Base-by-base conservation (phyloP, 2,329 filamentous ascomycete genomes). In the Coniochaeta sp. region DNA sequence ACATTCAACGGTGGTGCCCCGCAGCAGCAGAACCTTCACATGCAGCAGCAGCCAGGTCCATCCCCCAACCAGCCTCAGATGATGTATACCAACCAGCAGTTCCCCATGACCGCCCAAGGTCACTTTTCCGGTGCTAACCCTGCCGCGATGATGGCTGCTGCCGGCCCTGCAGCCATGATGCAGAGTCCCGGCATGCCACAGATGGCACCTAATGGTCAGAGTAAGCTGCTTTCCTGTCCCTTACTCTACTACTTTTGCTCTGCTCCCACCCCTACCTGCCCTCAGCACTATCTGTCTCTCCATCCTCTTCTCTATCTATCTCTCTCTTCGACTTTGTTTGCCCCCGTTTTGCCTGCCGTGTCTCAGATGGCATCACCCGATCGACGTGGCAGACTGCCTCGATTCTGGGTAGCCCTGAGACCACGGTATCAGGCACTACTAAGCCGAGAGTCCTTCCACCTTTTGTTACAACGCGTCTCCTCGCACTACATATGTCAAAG, bases 21-120 rank as follows among this genome's bases (percentile, higher is more conserved):
- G 72, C 77, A 72, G 65, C 73, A 74, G 62, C 77, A 78, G 70
- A 77, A 74, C 65, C 71, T 72, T 71, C 77, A 75, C 67, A 71
- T 78, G 72, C 78, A 79, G 70, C 77, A 78, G 72, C 78, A 79
- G 70, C 77, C 75, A 63, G 75, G 74, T 64, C 70, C 71, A 60
- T 71, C 71, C 65, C 72, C 75, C 69, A 70, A 67, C 58, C 74
- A 75, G 65, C 74, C 73, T 68, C 79, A 80, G 71, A 80, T 83
- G 75, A 85, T 85, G 81, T 86, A 83, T 72, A 83, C 82, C 70
- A 75, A 77, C 61, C 81, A 83, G 70, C 82, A 82, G 57, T 85
- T 81, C 66, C 74, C 78, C 67, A 83, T 85, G 80, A 75, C 73
- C 59, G 73, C 76, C 60, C 81, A 83, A 69, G 75, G 74, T 61